These are phyloP conservation scores for Beauveria sp. DNA, from an alignment of 2,329 filamentous ascomycete genomes.

Conservation along the genomic window DNA sequence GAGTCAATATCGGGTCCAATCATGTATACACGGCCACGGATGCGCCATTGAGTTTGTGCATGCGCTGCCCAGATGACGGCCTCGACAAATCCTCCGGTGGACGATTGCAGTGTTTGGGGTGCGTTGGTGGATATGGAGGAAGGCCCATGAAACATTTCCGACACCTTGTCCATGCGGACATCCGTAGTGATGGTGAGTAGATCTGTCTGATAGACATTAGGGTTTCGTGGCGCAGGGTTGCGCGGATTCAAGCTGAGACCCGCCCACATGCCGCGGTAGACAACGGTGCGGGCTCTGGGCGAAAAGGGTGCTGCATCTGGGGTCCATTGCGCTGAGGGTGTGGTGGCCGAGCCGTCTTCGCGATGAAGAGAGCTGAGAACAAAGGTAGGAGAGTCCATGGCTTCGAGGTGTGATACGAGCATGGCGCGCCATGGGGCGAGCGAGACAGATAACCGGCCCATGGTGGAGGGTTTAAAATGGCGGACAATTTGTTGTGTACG, in stretches of 20 bases:
- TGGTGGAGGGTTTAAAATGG: slow-evolving; percentile 20
- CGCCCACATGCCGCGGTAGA: slow-evolving; percentile 80
- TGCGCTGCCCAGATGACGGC: slow-evolving; percentile 74
- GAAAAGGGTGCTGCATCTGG: slow-evolving; percentile 36
- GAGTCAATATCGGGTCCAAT: slow-evolving; percentile 61
- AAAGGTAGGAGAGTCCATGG: slow-evolving; percentile 42
- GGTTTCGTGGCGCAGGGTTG: slow-evolving; percentile 67
- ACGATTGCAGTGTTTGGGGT: slow-evolving; percentile 27
- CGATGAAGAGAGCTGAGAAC: slow-evolving; percentile 42
- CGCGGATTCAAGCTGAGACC: slow-evolving; percentile 62
- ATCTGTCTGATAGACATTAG: slow-evolving; percentile 62
- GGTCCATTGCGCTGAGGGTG: slow-evolving; percentile 18
- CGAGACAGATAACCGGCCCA: slow-evolving; percentile 18
- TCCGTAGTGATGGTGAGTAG: slow-evolving; percentile 82
- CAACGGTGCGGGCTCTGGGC: slow-evolving; percentile 66
- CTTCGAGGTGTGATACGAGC: slow-evolving; percentile 43
- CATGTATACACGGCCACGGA: slow-evolving; percentile 69
- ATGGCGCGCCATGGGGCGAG: slow-evolving; percentile 45
- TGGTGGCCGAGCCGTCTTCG: slow-evolving; percentile 9
- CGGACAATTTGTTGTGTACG: slow-evolving; percentile 22
- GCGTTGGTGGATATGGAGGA: neutral
- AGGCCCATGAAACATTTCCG: slow-evolving; percentile 54
- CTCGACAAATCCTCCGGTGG: slow-evolving; percentile 67
- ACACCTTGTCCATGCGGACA: slow-evolving; percentile 74
- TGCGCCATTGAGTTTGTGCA: slow-evolving; percentile 71